Evolutionary conservation across 805 yeast species (phyloP), one percentile per base, ranked within the genome.

Genomic region (Lipomyces lipofer): DNA sequence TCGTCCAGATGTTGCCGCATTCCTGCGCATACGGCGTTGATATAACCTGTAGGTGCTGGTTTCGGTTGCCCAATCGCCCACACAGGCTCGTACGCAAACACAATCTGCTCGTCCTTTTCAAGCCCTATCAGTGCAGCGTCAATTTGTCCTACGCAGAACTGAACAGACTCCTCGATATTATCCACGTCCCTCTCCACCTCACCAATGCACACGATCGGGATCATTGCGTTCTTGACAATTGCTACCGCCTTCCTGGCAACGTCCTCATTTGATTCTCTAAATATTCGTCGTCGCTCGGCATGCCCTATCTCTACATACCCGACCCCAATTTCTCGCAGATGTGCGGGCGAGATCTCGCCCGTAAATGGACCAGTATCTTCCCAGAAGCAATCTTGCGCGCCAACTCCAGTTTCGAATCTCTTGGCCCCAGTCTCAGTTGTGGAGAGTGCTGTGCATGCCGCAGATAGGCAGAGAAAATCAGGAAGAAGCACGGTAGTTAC

Each of bases 21-120:
- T 9, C 60, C 59, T n/a, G 35, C 49, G 6, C 62, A 62, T 10
- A 66, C 67, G n/a, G 51, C 56, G 22, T 53, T 58, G 36, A 66
- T 66, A 48, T 66, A 59, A 12, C 44, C 48, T 8, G 63, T 47
- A 8, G 56, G 60, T 4, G 69, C 69, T 2, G 69, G 69, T 21
- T 52, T 38, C 13, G 64, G 65, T 44, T 66, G 61, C 28, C 69
- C 69, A 40, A 66, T 66, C 1, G 69, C 69, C 69, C 69, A 66
- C 9, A 66, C 66, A 0, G 69, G 69, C 50, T 66, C 69, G 44
- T 66, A 66, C 8, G 69, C 69, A 36, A 66, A 45, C 13, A 65
- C 51, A 12, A 66, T 46, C n/a, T 51, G 48, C 2, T 38, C 24
- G 12, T 33, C 50, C 2, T 42, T 36, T 9, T 25, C 40, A 24